phyloP scores from a whole-genome alignment of 1,284 basidiomycete genomes.

The Naganishia liquefaciens region DNA sequence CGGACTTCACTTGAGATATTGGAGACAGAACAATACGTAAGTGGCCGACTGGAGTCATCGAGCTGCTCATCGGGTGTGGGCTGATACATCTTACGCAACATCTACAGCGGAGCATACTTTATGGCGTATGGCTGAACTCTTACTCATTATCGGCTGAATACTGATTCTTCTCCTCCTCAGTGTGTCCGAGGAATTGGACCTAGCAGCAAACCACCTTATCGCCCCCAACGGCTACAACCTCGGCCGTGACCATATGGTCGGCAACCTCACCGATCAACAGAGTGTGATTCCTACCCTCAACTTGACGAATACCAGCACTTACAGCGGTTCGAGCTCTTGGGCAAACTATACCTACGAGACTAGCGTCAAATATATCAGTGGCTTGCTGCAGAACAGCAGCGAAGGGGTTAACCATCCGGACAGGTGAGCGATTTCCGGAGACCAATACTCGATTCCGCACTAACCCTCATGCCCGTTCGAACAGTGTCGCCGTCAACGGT shows the following conservation, averaged over 20 bases:
- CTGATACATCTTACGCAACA: background rate
- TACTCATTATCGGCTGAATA: constrained; percentile 15
- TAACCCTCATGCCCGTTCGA: constrained; percentile 57
- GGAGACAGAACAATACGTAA: constrained; percentile 69
- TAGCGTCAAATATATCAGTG: constrained; percentile 66
- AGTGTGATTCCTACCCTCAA: constrained; percentile 60
- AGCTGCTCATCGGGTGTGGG: background rate
- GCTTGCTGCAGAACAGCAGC: constrained; percentile 68
- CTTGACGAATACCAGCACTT: constrained; percentile 61
- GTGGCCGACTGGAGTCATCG: background rate
- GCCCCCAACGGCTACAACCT: constrained; percentile 64
- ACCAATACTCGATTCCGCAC: too few species aligned
- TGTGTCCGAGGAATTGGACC: constrained; percentile 69
- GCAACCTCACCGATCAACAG: constrained; percentile 67
- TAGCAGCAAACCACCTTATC: constrained; percentile 63
- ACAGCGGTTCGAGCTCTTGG: constrained; percentile 43
- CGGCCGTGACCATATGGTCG: constrained; percentile 73
- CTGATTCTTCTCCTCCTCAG: constrained; percentile 9
- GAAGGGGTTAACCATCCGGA: constrained; percentile 41
- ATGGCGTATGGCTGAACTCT: constrained; percentile 59
- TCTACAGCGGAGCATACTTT: constrained; percentile 71
- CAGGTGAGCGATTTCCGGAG: background rate
- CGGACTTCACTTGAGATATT: constrained; percentile 89
- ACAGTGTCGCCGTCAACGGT: constrained; percentile 63
- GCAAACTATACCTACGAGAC: constrained; percentile 69